phyloP scores from a whole-genome alignment of 208 protist genomes.

The Perkinsela sp. region DNA sequence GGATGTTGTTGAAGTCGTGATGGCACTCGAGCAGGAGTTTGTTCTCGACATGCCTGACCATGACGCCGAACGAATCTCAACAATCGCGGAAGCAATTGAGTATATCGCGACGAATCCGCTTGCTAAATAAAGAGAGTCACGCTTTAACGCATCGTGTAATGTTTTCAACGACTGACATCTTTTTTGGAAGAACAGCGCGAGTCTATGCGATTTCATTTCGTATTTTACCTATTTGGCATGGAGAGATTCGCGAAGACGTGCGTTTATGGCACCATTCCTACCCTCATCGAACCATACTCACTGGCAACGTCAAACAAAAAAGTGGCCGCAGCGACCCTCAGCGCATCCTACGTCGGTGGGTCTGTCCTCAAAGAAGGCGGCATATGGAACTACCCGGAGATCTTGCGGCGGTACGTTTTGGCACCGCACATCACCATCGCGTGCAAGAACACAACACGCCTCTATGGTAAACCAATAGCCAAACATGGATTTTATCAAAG shows the following conservation, averaged over 20 bases:
- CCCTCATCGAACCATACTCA: not conserved
- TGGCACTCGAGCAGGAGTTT: slow-evolving; percentile 80
- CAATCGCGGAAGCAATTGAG: slow-evolving; percentile 60
- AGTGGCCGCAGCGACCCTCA: no score
- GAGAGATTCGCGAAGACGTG: not conserved
- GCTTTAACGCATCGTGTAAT: no score
- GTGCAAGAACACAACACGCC: no score
- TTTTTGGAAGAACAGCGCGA: no score
- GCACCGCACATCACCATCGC: no score
- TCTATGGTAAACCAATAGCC: not conserved
- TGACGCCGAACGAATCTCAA: slow-evolving; percentile 77
- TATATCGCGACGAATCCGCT: slow-evolving; percentile 77
- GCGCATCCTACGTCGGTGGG: no score
- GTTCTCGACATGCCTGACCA: slow-evolving; percentile 80
- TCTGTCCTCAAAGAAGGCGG: no score
- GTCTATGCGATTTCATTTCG: no score
- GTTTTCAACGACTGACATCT: no score
- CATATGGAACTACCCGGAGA: no score
- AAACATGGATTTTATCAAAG: not conserved
- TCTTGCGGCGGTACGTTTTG: no score
- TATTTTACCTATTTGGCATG: not conserved
- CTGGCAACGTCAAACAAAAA: no score
- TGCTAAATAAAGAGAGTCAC: slow-evolving; percentile 58
- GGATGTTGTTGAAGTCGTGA: slow-evolving; percentile 76
- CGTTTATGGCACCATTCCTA: not conserved